Base-by-base conservation (phyloP, 2,329 filamentous ascomycete species). In the Xylariaceae sp. region DNA sequence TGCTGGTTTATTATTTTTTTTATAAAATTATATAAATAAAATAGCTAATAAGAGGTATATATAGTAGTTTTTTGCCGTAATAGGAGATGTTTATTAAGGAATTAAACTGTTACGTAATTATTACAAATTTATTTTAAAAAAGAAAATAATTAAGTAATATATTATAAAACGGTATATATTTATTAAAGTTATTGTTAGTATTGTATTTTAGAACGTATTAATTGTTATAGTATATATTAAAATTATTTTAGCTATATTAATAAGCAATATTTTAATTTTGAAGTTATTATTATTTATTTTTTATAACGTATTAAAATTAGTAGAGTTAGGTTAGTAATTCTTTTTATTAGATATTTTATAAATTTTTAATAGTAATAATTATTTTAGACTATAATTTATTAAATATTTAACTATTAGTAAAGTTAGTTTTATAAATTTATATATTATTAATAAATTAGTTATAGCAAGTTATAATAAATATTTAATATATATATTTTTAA, bases 301-400 rank as follows among this genome's bases (percentile, higher is more conserved):
- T 1, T 56, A 58, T 29, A 39, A 34, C 2, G 66, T 67, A 4
- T 66, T 86, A 32, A 85, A 85, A 62, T 16, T 82, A n/a, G 74
- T 70, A 11, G 79, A 85, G 61, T 59, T 85, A 2, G 77, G 72
- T 0, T 70, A 76, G 45, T 59, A 72, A 19, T 67, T 82, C 63
- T 79, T 84, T 62, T 79, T 79, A 2, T 73, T 77, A 1, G 82
- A 81, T 32, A 77, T 85, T n/a, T 59, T 85, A 2, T 80, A 84
- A 55, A 75, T 70, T 0, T 62, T 85, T 2, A 76, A 76, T 41
- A 82, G 81, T 6, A 77, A 78, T 41, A 80, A 84, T 53, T 67
- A 71, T 34, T 72, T 85, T 5, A 81, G 82, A 3, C 77, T 76
- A 0, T 72, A 70, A 70, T 61, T 85, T 41, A 82, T 77, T 0